phyloP scores from a whole-genome alignment of 108 stramenopile genomes.

The Pseudonitzschia multistriata region DNA sequence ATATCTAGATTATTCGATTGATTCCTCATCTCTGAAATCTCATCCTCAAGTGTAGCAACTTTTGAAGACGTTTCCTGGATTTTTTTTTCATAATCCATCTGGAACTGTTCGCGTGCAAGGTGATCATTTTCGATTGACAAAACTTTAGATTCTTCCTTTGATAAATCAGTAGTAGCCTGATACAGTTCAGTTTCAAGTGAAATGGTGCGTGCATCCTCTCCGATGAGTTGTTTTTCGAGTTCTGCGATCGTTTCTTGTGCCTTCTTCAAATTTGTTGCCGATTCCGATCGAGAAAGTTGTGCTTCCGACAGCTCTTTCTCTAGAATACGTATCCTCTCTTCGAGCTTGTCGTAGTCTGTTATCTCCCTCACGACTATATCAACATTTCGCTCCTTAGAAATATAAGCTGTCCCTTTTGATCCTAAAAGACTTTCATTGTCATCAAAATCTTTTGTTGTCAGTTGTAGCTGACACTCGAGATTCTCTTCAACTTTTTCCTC shows the following conservation, averaged over 20 bases:
- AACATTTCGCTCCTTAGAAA: too few relatives aligned
- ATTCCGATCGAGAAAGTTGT: neutral
- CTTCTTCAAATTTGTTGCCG: neutral
- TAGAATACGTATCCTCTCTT: neutral
- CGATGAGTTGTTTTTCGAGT: constrained; percentile 3
- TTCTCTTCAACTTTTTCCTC: neutral
- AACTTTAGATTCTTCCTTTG: constrained; percentile 1
- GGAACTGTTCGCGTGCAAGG: neutral
- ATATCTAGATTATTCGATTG: constrained; percentile 1
- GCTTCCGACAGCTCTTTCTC: constrained; percentile 14
- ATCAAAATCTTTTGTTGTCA: neutral
- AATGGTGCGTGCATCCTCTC: neutral
- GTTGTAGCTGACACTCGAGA: neutral
- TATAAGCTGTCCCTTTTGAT: neutral
- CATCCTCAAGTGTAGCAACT: constrained; percentile 12
- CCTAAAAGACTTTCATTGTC: neutral
- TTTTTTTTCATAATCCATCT: neutral
- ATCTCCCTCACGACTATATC: neutral
- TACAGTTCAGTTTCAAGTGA: constrained; percentile 11
- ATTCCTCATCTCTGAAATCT: constrained; percentile 20
- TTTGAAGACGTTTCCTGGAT: constrained; percentile 3
- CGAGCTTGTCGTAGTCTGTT: neutral
- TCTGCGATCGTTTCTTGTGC: constrained; percentile 2
- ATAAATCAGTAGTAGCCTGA: neutral
- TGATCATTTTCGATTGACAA: constrained; percentile 12